A percentile compares a stretch with the other conserved stretches of the same genome.
Conservation (phyloP, 1,139 yeast species). For the Suhomyces ambrosiae region DNA sequence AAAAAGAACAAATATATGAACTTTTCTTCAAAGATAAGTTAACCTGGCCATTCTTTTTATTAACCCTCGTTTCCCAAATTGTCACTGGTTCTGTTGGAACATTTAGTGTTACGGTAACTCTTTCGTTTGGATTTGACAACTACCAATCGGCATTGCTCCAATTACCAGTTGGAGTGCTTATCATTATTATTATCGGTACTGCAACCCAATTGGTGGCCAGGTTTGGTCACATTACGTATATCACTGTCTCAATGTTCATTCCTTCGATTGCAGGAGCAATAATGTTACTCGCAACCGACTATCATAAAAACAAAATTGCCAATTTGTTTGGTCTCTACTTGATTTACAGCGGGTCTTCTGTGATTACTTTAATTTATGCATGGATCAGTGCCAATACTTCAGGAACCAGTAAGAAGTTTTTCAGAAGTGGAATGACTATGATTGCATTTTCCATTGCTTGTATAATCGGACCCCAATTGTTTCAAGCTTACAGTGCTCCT, state of each 20-base stretch:
- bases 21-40: constrained; percentile 34
- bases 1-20: constrained; percentile 31
- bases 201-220: constrained; percentile 36
- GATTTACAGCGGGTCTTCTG: constrained; percentile 28
- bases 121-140: constrained; percentile 37
- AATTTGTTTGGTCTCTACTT: constrained; percentile 40
- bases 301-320: constrained; percentile 28
- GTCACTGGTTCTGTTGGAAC: constrained; percentile 46
- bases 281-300: constrained; percentile 27
- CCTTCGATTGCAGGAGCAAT: constrained; percentile 42
- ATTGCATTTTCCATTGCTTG: constrained; percentile 39
- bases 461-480: constrained; percentile 44
- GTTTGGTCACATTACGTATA: constrained; percentile 28
- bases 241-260: constrained; percentile 34
- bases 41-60: constrained; percentile 40
- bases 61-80: constrained; percentile 39
- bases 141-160: constrained; percentile 42
- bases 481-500: constrained; percentile 31
- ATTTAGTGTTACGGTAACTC: constrained; percentile 42
- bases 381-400: constrained; percentile 23
- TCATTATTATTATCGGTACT: constrained; percentile 34
- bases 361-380: constrained; percentile 21
- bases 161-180: constrained; percentile 42
- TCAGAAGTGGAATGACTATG: constrained; percentile 23
- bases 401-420: constrained; percentile 21